Evolutionary conservation across 2,329 filamentous ascomycete species (phyloP), one percentile per base, ranked within the genome.

Genomic region (Penicillium concentricum): DNA sequence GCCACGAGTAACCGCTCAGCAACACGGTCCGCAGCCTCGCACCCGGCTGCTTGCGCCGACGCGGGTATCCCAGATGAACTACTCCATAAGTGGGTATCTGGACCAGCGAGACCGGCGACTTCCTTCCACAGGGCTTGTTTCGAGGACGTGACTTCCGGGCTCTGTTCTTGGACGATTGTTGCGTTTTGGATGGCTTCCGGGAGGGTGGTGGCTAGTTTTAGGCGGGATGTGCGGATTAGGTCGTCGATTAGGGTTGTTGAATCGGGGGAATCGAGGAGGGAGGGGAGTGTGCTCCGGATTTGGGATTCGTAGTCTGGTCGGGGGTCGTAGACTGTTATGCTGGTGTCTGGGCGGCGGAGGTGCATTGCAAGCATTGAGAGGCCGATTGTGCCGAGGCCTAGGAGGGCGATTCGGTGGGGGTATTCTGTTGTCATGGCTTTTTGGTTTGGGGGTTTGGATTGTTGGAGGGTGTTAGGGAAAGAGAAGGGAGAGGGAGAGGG

Each of bases 101-200:
- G 56, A 0, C 74, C 72, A 0, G 81, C 81, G 34, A 79, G 62
- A 1, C 70, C 59, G 56, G 84, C 78, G 7, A 87, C 76, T 24
- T 81, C 65, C 0, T 74, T 67, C 83, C 84, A 86, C 22, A 84
- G 71, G 0, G 64, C 64, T 37, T 73, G 72, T 60, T 86, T 86
- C 67, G 84, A 82, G 0, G 71, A 54, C 0, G 77, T 61, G 48
- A 79, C 78, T 63, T 86, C 84, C 0, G 83, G 83, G 0, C 82
- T 82, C 69, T 84, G 82, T 70, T 86, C 84, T 68, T 87, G 83
- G 41, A 87, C 72, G 48, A 86, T 81, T 41, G 77, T 71, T 1
- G 82, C 82, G 53, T 69, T 57, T 22, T 66, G 50, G 10, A 84
- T 76, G 12, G 82, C 82, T 2, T 74, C 61, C n/a, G 59, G 50